Percentiles rank a stretch among this genome's conserved stretches.
These are phyloP conservation scores for Candida pseudoglaebosa DNA, from an alignment of 805 yeast genomes.

Conservation along the genomic window DNA sequence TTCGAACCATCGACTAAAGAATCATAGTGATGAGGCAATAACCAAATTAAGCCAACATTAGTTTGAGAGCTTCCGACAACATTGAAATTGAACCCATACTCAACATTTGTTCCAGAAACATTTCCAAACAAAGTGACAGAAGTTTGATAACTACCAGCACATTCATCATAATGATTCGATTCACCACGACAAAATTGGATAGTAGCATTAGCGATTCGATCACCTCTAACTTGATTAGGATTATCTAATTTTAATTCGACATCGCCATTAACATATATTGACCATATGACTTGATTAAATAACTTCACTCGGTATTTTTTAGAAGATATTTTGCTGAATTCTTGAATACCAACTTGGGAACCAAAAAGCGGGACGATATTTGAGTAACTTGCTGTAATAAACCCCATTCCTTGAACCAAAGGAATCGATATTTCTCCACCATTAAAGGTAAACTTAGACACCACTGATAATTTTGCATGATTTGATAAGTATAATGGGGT, in stretches of 20 bases:
- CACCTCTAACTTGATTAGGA: conserved; percentile 42
- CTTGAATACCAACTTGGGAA: conserved; percentile 64
- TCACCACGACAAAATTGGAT: conserved; percentile 60
- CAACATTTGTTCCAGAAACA: conserved; percentile 18
- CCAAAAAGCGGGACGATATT: conserved; percentile 50
- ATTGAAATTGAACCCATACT: conserved; percentile 27
- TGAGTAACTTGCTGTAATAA: conserved; percentile 59
- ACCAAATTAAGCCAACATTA: conserved; percentile 40
- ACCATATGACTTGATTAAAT: conserved; percentile 62
- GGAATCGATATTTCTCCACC: conserved; percentile 56
- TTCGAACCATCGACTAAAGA: conserved; percentile 25
- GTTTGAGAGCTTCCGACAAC: conserved; percentile 22
- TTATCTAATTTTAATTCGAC: conserved; percentile 24
- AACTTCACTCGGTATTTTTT: conserved; percentile 51
- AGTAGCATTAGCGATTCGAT: conserved; percentile 37
- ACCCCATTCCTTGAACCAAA: conserved; percentile 77
- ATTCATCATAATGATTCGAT: conserved; percentile 24
- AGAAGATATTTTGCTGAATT: conserved; percentile 36
- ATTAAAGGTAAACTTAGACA: conserved; percentile 13
- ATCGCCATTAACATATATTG: conserved; percentile 49
- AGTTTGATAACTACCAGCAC: conserved; percentile 30
- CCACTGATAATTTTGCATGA: conserved; percentile 30
- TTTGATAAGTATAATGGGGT: conserved; percentile 18
- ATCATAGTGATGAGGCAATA: conserved; percentile 49
- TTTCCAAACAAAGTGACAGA: conserved; percentile 15